Conservation (phyloP, 352 stramenopile species). For the Pythium folliculosum region DNA sequence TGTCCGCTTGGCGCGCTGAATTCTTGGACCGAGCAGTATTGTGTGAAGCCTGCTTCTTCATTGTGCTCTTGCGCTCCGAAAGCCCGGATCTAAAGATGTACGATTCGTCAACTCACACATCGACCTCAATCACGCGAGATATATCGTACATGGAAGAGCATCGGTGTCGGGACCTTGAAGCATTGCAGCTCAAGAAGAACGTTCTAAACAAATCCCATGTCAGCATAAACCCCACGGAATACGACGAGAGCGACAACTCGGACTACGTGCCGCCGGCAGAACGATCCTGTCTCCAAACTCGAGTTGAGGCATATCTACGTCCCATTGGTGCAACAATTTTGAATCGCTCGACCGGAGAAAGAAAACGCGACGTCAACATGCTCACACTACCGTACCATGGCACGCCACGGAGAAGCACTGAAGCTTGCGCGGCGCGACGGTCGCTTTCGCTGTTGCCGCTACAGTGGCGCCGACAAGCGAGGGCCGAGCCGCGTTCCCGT, state of each 20-base stretch:
- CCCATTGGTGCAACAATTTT: too few relatives aligned
- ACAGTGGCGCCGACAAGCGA: not conserved
- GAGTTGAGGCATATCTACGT: slow-evolving; percentile 55
- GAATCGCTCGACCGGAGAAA: too few relatives aligned
- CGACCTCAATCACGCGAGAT: too few relatives aligned
- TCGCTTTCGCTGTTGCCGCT: slow-evolving; percentile 18
- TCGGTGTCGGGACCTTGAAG: slow-evolving; percentile 51
- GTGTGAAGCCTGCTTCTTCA: not conserved
- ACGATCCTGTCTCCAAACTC: slow-evolving; percentile 74
- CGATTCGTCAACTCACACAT: not conserved
- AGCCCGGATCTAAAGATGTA: slow-evolving; percentile 24
- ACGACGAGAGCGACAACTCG: not conserved
- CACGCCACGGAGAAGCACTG: slow-evolving; percentile 68
- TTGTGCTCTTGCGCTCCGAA: slow-evolving; percentile 10
- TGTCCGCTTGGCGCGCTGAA: slow-evolving; percentile 58
- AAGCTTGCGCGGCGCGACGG: slow-evolving; percentile 38
- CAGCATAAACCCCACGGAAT: not conserved
- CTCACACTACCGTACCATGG: slow-evolving; percentile 33
- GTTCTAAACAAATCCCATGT: too few relatives aligned
- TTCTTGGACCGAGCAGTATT: slow-evolving; percentile 67
- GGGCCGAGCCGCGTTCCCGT: not conserved
- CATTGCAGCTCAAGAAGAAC: slow-evolving; percentile 55
- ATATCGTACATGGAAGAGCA: slow-evolving; percentile 52
- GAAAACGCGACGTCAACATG: too few relatives aligned
- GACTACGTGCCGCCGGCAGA: slow-evolving; percentile 38